Percentiles rank a stretch among this genome's conserved stretches.
Conservation (phyloP, 2,329 filamentous ascomycete species). For the Trichoderma afroharzianum region DNA sequence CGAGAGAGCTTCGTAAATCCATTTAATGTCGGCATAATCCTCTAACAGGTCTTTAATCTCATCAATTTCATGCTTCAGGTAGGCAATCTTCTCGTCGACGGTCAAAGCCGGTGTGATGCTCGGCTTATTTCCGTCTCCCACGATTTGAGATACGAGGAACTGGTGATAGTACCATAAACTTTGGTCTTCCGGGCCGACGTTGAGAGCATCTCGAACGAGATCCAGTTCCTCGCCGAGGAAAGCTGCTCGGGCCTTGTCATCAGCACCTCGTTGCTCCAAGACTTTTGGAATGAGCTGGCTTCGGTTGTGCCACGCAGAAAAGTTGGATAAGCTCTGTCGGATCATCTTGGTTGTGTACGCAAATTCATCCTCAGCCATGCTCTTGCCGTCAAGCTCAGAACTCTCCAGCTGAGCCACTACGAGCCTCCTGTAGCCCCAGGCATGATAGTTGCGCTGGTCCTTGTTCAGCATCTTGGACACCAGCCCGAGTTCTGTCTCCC, state of each 20-base stretch:
- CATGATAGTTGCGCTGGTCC: constrained; percentile 92
- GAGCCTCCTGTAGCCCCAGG: constrained; percentile 84
- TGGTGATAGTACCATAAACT: constrained; percentile 97
- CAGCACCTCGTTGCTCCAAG: constrained; percentile 66
- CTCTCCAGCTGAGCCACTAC: constrained; percentile 75
- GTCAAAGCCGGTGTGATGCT: constrained; percentile 46
- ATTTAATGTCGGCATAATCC: constrained; percentile 63
- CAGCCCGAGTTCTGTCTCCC: constrained; percentile 79
- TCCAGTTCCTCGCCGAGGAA: constrained; percentile 78
- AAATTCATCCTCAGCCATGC: constrained; percentile 77
- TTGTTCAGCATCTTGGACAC: constrained; percentile 83
- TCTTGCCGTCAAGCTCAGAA: constrained; percentile 46
- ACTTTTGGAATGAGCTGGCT: constrained; percentile 77
- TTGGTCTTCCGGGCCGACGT: constrained; percentile 89
- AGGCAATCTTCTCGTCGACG: constrained; percentile 57
- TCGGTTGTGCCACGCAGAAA: constrained; percentile 93
- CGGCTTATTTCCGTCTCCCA: constrained; percentile 37
- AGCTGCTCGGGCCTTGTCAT: constrained; percentile 56
- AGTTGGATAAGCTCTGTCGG: constrained; percentile 80
- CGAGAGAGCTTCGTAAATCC: constrained; percentile 84
- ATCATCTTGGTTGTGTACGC: constrained; percentile 91
- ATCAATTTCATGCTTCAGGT: constrained; percentile 68
- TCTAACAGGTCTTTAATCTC: constrained; percentile 64
- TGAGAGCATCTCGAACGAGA: constrained; percentile 72
- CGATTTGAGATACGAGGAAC: constrained; percentile 67